Percentiles rank a stretch among this genome's conserved stretches.
Conservation (phyloP, 2,329 filamentous ascomycete genomes). For the Emergomyces africanus region DNA sequence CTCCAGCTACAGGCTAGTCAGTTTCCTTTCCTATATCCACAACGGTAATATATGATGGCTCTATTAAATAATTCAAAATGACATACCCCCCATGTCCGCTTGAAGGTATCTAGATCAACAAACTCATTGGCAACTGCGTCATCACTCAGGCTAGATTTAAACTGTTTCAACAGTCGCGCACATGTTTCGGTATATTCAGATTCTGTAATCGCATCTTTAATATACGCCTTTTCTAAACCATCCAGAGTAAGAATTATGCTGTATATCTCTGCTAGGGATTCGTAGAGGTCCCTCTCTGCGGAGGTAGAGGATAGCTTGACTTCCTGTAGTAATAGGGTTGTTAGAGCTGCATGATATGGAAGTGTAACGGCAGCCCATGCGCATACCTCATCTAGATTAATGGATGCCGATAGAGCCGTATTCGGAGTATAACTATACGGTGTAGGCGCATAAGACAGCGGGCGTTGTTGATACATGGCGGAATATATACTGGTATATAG, state of each 20-base stretch:
- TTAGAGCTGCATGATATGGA: slow-evolving; percentile 8
- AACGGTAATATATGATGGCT: neutral
- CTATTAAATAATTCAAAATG: slow-evolving; percentile 2
- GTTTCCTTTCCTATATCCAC: neutral
- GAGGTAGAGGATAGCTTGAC: slow-evolving; percentile 80
- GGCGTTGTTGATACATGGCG: slow-evolving; percentile 36
- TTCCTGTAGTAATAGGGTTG: slow-evolving; percentile 53
- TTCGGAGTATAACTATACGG: slow-evolving; percentile 87
- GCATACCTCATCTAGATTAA: slow-evolving; percentile 78
- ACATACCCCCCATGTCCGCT: slow-evolving; percentile 78
- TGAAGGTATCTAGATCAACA: slow-evolving; percentile 79
- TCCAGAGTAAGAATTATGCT: slow-evolving; percentile 95
- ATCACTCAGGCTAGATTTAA: slow-evolving; percentile 84
- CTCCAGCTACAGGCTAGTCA: slow-evolving; percentile 53
- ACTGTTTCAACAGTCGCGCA: slow-evolving; percentile 85
- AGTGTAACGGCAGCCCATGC: slow-evolving; percentile 11
- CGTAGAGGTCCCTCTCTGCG: slow-evolving; percentile 83
- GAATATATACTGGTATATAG: slow-evolving; percentile 8
- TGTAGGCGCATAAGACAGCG: slow-evolving; percentile 72
- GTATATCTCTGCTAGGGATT: slow-evolving; percentile 93
- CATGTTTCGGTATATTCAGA: slow-evolving; percentile 94
- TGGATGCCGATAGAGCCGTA: slow-evolving; percentile 68
- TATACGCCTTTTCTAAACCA: slow-evolving; percentile 88
- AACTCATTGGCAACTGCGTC: slow-evolving; percentile 85
- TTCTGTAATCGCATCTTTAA: slow-evolving; percentile 89